These are phyloP conservation scores for Diaporthe citrichinensis DNA, from an alignment of 2,329 filamentous ascomycete species.

Conservation along the genomic window DNA sequence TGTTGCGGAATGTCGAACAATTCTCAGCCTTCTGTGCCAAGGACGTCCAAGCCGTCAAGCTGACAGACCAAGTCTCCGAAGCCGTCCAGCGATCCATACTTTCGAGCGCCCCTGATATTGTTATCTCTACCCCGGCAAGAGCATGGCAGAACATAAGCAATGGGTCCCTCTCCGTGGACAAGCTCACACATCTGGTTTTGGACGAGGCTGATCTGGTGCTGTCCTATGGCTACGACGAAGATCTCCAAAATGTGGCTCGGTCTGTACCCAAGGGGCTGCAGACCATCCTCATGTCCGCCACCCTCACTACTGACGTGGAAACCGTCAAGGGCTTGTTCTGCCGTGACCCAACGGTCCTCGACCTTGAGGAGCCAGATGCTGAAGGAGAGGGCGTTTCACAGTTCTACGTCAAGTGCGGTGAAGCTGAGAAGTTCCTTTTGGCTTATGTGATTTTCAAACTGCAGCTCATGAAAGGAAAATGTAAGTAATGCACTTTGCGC, in stretches of 20 bases:
- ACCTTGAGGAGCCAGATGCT: constrained; percentile 86
- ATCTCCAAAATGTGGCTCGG: constrained; percentile 84
- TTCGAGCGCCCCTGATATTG: constrained; percentile 87
- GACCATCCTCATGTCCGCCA: constrained; percentile 94
- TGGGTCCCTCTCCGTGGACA: constrained; percentile 77
- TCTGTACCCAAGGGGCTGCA: constrained; percentile 88
- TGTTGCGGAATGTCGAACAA: constrained; percentile 81
- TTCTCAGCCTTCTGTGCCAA: constrained; percentile 89
- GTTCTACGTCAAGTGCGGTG: constrained; percentile 91
- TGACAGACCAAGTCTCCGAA: constrained; percentile 92
- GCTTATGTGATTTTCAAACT: constrained; percentile 96
- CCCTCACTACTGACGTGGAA: constrained; percentile 88
- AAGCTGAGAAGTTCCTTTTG: constrained; percentile 96
- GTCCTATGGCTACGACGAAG: constrained; percentile 94
- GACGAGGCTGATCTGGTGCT: constrained; percentile 96
- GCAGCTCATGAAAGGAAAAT: constrained; percentile 93
- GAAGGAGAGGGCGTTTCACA: constrained; percentile 85
- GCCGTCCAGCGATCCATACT: constrained; percentile 90
- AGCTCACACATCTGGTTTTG: constrained; percentile 84
- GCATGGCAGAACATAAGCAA: constrained; percentile 84
- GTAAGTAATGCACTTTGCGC: constrained; percentile 48
- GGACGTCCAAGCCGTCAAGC: constrained; percentile 84
- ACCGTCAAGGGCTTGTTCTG: constrained; percentile 89
- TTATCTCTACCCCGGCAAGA: constrained; percentile 91
- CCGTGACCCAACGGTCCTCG: constrained; percentile 81